Evolutionary conservation across 768 basidiomycete genomes (phyloP).

Genomic region (Hygrophorus pudorinus): DNA sequence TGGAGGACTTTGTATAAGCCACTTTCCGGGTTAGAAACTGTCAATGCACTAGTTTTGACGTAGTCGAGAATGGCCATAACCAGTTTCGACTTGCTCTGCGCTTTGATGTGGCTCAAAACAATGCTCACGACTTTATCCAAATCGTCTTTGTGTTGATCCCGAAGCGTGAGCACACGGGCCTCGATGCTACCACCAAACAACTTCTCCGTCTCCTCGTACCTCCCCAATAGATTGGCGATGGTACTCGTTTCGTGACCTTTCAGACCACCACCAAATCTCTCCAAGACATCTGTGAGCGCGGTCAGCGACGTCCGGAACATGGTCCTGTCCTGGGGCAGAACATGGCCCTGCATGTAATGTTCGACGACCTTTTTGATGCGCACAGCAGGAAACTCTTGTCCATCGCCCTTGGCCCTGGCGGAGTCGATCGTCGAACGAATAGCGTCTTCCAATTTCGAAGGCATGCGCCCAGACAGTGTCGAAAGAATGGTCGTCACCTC

Average conservation of each 20-base stretch:
- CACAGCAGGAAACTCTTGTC: slow-evolving; percentile 80
- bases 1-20: slow-evolving; percentile 68
- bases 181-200: slow-evolving; percentile 93
- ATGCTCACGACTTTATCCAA: slow-evolving; percentile 80
- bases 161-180: slow-evolving; percentile 78
- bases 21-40: slow-evolving; percentile 67
- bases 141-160: slow-evolving; percentile 88
- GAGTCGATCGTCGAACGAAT: slow-evolving; percentile 71
- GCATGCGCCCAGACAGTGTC: slow-evolving; percentile 87
- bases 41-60: slow-evolving; percentile 72
- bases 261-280: slow-evolving; percentile 71
- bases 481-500: slow-evolving; percentile 79
- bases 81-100: slow-evolving; percentile 84
- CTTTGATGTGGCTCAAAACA: slow-evolving; percentile 94
- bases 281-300: slow-evolving; percentile 64
- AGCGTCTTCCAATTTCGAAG: slow-evolving; percentile 79
- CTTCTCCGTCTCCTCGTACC: slow-evolving; percentile 82
- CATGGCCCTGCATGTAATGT: slow-evolving; percentile 69
- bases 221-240: slow-evolving; percentile 65
- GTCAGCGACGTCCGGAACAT: slow-evolving; percentile 69
- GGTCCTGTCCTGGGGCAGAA: slow-evolving; percentile 70
- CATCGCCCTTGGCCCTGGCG: slow-evolving; percentile 62
- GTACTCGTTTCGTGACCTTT: slow-evolving; percentile 79
- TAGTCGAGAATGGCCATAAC: slow-evolving; percentile 81
- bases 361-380: slow-evolving; percentile 84